Base-by-base conservation (phyloP, 2,329 filamentous ascomycete species). In the Fusarium sp. region DNA sequence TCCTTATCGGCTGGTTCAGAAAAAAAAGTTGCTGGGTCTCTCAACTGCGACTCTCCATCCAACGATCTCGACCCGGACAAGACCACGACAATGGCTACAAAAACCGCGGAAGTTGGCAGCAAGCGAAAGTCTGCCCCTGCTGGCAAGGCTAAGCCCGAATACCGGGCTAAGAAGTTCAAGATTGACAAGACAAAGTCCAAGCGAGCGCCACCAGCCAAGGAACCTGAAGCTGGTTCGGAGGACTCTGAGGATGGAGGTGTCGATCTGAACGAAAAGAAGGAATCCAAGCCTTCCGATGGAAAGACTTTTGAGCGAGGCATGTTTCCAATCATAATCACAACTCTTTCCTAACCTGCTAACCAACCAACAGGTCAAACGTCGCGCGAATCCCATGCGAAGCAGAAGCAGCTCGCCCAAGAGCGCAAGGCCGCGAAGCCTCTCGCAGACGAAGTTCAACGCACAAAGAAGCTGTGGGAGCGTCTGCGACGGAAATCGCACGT, bases 391-490 rank as follows among this genome's bases (percentile, higher is more conserved):
- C 97, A 98, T 83, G 92, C 92, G 59, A 98, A 98, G 84, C 97
- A 99, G 85, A 98, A 96, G 84, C 93, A 93, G 73, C 87, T 98
- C 60, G 93, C 92, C 27, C 93, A 92, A 80, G 96, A 98, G 82
- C 94, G 97, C 77, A 98, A 95, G 87, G 92, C 94, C 41, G 92
- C 94, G 50, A 98, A 98, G 85, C 97, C 97, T 27, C 92, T 98
- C 76, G 95, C 96, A 80, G 95, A 98, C 82, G 91, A 94, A 80
- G 92, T 98, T 75, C 90, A 92, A 73, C 92, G 95, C 72, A 94
- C 94, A 64, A 99, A 99, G 88, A 97, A 98, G 86, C 90, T 99
- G 63, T 99, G 97, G 97, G 97, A 99, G 86, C 91, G 94, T 71
- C 85, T 99, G 81, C 93, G 97, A 75, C 89, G 94, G 78, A 98